Evolutionary conservation across 371 early-diverging fungal genomes (phyloP).

Genomic region (Mortierella sp.): DNA sequence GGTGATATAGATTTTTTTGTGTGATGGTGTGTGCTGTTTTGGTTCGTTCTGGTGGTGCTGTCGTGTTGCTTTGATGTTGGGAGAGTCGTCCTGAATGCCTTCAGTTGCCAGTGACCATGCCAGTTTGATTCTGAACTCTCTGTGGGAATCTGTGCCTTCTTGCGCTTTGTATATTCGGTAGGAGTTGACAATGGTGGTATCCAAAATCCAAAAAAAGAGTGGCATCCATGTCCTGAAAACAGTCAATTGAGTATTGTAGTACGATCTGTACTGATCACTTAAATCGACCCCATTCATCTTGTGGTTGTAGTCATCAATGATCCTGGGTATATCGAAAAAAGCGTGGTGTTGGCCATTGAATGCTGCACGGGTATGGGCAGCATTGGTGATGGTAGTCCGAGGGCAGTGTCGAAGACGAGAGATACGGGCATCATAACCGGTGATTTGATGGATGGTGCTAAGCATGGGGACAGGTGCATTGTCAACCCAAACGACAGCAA

Average conservation of each 20-base stretch:
- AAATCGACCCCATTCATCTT: slow-evolving; percentile 38
- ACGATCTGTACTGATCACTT: slow-evolving; percentile 23
- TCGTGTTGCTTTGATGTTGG: slow-evolving; percentile 4
- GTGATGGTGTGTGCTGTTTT: neutral
- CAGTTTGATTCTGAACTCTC: slow-evolving; percentile 12
- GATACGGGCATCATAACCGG: neutral
- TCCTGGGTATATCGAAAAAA: slow-evolving; percentile 21
- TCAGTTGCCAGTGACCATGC: slow-evolving; percentile 5
- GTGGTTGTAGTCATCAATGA: slow-evolving; percentile 51
- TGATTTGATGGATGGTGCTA: slow-evolving; percentile 33
- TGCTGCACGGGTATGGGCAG: neutral
- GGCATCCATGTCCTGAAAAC: slow-evolving; percentile 27
- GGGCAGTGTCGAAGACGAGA: slow-evolving; percentile 5
- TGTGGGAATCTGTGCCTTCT: slow-evolving; percentile 15
- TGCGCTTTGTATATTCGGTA: slow-evolving; percentile 7
- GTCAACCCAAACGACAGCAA: slow-evolving; percentile 39
- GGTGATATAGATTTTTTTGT: slow-evolving; percentile 3
- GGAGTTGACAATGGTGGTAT: slow-evolving; percentile 23
- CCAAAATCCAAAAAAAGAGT: slow-evolving; percentile 31
- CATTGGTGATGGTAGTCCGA: slow-evolving; percentile 26
- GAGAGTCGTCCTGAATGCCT: slow-evolving; percentile 7
- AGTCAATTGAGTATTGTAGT: slow-evolving; percentile 17
- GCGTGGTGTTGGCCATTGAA: slow-evolving; percentile 4
- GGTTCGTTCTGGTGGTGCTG: neutral
- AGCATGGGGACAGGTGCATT: slow-evolving; percentile 40